A percentile compares a stretch with the other conserved stretches of the same genome.
These are phyloP conservation scores for Verticillium nonalfalfae DNA, from an alignment of 2,329 filamentous ascomycete species.

Conservation along the genomic window DNA sequence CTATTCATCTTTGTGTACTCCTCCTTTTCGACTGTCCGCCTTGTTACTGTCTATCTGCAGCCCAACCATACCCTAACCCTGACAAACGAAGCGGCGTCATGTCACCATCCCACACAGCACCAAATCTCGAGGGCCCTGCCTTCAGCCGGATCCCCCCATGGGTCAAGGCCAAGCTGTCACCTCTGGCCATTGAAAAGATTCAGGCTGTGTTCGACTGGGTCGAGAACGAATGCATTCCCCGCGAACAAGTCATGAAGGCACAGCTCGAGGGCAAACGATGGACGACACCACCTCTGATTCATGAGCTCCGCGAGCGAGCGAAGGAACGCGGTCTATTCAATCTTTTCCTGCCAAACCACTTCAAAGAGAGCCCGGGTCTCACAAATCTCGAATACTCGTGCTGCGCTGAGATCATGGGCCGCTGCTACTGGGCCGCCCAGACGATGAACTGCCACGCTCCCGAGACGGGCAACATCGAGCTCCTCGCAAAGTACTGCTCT, in stretches of 20 bases:
- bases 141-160: conserved; percentile 19
- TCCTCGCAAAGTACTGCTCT: conserved; percentile 84
- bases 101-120: background rate
- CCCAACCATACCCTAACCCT: too few relatives aligned
- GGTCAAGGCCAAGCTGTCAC: conserved; percentile 18
- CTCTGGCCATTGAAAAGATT: conserved; percentile 32
- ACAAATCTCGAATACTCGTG: conserved; percentile 93
- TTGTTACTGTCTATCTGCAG: too few relatives aligned
- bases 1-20: background rate
- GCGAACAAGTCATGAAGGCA: conserved; percentile 32
- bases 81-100: background rate
- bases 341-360: conserved; percentile 94
- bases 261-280: conserved; percentile 26
- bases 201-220: conserved; percentile 32
- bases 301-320: conserved; percentile 53
- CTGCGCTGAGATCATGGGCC: conserved; percentile 96
- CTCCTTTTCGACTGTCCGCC: background rate
- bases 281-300: conserved; percentile 31
- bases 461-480: conserved; percentile 94
- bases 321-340: conserved; percentile 88
- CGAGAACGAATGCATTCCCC: conserved; percentile 35
- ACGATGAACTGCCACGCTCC: conserved; percentile 84
- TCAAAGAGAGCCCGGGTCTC: conserved; percentile 89
- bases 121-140: conserved; percentile 16
- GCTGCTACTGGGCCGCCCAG: conserved; percentile 71